Conservation (phyloP, 2,329 filamentous ascomycete genomes). For the Phaeosphaeria sp. region DNA sequence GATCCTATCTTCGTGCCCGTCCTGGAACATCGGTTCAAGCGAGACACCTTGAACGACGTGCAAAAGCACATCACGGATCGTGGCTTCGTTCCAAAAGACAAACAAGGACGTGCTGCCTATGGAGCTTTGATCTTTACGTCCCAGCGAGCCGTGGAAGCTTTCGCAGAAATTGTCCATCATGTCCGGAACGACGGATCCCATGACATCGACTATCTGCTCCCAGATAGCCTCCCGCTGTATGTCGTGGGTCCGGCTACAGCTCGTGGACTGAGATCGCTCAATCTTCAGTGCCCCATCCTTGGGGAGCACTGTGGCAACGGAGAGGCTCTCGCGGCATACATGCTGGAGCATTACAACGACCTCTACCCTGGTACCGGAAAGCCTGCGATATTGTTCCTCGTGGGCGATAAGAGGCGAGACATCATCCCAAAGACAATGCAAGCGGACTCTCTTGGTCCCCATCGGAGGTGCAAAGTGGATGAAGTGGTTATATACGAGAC, state of each 20-base stretch:
- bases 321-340: slow-evolving; percentile 77
- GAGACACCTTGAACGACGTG: slow-evolving; percentile 63
- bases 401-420: slow-evolving; percentile 88
- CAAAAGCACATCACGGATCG: slow-evolving; percentile 57
- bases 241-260: slow-evolving; percentile 83
- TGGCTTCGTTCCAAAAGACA: slow-evolving; percentile 41
- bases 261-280: slow-evolving; percentile 68
- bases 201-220: slow-evolving; percentile 46
- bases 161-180: slow-evolving; percentile 67
- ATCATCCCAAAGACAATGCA: slow-evolving; percentile 85
- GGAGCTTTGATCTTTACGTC: slow-evolving; percentile 86
- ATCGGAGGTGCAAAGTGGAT: slow-evolving; percentile 68
- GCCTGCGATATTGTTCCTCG: slow-evolving; percentile 79
- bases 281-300: slow-evolving; percentile 65
- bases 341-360: slow-evolving; percentile 75
- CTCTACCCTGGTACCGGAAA: slow-evolving; percentile 50
- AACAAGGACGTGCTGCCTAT: slow-evolving; percentile 54
- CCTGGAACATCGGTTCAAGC: slow-evolving; percentile 72
- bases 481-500: slow-evolving; percentile 90
- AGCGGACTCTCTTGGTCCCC: slow-evolving; percentile 57
- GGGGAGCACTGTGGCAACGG: slow-evolving; percentile 87
- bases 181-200: slow-evolving; percentile 48
- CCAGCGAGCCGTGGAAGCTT: slow-evolving; percentile 82
- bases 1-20: slow-evolving; percentile 77
- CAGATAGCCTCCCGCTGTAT: slow-evolving; percentile 68